These are phyloP conservation scores for Thalassiosira livingstoniorum DNA, from an alignment of 352 stramenopile genomes.

Conservation along the genomic window DNA sequence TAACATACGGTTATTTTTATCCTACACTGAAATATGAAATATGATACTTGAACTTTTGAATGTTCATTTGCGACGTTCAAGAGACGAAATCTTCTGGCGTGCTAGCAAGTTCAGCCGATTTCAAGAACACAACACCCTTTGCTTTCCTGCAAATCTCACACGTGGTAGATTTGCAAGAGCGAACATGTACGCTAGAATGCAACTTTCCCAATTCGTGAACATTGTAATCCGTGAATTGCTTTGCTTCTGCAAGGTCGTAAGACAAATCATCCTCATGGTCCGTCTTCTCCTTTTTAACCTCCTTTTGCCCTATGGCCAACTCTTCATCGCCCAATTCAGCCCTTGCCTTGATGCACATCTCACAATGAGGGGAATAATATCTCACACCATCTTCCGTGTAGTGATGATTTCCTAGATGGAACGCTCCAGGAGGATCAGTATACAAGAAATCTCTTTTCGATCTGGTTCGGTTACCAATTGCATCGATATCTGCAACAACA, in stretches of 20 bases:
- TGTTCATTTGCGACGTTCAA: too few species aligned
- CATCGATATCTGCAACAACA: conserved; percentile 44
- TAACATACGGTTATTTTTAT: too few species aligned
- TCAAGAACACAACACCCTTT: conserved; percentile 40
- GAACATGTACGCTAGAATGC: conserved; percentile 59
- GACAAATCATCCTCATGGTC: conserved; percentile 40
- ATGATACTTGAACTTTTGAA: too few species aligned
- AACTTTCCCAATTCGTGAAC: conserved; percentile 48
- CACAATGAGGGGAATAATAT: conserved; percentile 48
- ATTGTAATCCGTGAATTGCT: conserved; percentile 52
- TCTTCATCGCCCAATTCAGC: conserved; percentile 2
- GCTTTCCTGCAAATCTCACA: conserved; percentile 40
- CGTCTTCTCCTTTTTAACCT: background rate
- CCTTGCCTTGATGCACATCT: conserved; percentile 25
- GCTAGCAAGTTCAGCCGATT: too few species aligned
- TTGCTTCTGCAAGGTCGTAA: conserved; percentile 44
- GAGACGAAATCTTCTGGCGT: too few species aligned
- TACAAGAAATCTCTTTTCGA: conserved; percentile 7
- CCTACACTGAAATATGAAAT: too few species aligned
- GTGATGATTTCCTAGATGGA: conserved; percentile 53
- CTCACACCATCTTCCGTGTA: conserved; percentile 50
- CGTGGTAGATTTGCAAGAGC: conserved; percentile 54
- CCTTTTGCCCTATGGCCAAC: too few species aligned
- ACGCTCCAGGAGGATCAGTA: conserved; percentile 38
- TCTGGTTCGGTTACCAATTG: conserved; percentile 1